Conservation (phyloP, 2,329 filamentous ascomycete species). For the Colletotrichum agaves region DNA sequence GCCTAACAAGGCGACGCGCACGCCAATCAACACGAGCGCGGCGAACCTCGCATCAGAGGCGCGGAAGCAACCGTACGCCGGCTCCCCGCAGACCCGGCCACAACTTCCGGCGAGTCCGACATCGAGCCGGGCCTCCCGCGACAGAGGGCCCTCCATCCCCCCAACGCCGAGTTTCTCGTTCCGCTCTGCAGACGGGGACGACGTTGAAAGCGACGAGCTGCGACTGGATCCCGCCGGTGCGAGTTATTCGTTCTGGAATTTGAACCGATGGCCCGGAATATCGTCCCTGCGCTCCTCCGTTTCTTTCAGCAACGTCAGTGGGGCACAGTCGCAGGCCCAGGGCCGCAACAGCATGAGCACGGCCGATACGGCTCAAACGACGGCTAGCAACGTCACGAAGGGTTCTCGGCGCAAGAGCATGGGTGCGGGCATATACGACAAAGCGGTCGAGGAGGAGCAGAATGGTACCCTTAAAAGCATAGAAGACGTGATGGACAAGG, state of each 20-base stretch:
- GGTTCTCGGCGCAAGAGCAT: conserved; percentile 43
- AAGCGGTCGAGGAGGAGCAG: conserved; percentile 30
- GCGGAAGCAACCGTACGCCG: conserved; percentile 56
- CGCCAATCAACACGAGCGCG: conserved; percentile 49
- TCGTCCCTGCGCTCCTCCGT: conserved; percentile 40
- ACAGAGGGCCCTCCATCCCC: conserved; percentile 47
- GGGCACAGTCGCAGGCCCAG: conserved; percentile 16
- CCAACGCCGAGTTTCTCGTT: conserved; percentile 68
- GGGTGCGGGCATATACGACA: conserved; percentile 35
- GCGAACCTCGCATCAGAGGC: conserved; percentile 58
- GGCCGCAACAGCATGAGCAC: conserved; percentile 30
- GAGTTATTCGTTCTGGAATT: conserved; percentile 66
- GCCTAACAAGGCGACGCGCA: conserved; percentile 56
- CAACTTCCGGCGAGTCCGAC: conserved; percentile 52
- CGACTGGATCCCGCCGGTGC: conserved; percentile 52
- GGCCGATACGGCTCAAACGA: conserved; percentile 21
- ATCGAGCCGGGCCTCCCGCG: conserved; percentile 44
- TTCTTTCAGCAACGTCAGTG: conserved; percentile 24
- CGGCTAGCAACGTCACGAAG: conserved; percentile 34
- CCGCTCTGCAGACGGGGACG: conserved; percentile 49
- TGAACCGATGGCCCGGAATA: conserved; percentile 63
- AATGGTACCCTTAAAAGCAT: conserved; percentile 8
- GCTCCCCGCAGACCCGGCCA: conserved; percentile 39
- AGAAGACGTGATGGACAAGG: conserved; percentile 6
- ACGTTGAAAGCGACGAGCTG: conserved; percentile 54